Evolutionary conservation across 805 yeast genomes (phyloP).

Genomic region (Metschnikowia cerradonensis): DNA sequence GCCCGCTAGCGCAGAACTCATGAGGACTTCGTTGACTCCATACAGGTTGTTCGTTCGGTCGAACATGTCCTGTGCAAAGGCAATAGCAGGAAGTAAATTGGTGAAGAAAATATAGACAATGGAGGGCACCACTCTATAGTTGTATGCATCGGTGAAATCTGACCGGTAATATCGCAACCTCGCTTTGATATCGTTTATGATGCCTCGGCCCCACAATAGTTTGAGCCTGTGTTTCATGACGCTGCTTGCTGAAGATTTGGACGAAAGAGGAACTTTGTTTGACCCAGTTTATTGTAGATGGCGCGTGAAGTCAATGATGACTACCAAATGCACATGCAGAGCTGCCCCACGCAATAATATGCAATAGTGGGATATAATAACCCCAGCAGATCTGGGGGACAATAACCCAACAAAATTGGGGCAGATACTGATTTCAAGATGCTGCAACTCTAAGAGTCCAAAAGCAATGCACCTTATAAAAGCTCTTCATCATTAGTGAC

Average conservation of each 20-base stretch:
- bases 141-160: slow-evolving; percentile 79
- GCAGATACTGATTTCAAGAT: neutral
- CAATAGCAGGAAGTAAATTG: slow-evolving; percentile 86
- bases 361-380: neutral
- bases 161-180: slow-evolving; percentile 65
- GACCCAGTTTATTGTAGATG: neutral
- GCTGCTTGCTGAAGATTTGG: neutral
- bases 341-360: neutral
- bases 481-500: neutral
- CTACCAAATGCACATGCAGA: neutral
- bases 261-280: neutral
- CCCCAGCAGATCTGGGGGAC: neutral
- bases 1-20: slow-evolving; percentile 86
- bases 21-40: slow-evolving; percentile 85
- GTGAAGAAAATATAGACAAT: slow-evolving; percentile 83
- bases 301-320: slow-evolving; percentile 1
- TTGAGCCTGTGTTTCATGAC: neutral
- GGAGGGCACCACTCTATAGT: slow-evolving; percentile 85
- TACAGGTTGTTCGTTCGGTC: slow-evolving; percentile 82
- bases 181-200: slow-evolving; percentile 46
- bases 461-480: neutral
- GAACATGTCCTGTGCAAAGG: slow-evolving; percentile 96
- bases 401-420: neutral
- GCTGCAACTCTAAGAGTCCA: neutral
- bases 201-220: slow-evolving; percentile 42